Evolutionary conservation across 1,284 basidiomycete species (phyloP).

Genomic region (Leccinum subspadiceum): DNA sequence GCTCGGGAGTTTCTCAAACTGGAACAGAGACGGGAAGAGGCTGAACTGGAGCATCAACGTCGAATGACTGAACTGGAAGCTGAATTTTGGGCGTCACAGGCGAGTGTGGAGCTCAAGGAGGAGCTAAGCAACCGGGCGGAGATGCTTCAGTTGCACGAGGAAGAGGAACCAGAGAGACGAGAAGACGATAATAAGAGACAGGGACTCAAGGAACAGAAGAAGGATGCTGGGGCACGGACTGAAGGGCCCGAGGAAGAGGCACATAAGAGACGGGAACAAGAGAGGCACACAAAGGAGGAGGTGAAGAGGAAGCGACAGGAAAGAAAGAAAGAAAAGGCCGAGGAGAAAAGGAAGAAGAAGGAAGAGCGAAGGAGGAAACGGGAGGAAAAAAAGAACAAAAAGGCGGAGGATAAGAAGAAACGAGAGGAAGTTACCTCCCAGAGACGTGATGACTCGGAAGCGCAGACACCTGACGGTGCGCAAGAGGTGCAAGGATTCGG

Average conservation of each 20-base stretch:
- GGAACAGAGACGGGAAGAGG: background rate
- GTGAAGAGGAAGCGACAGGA: background rate
- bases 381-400: background rate
- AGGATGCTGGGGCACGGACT: background rate
- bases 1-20: background rate
- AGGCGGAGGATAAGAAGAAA: background rate
- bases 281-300: background rate
- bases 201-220: background rate
- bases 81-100: background rate
- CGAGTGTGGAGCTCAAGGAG: background rate
- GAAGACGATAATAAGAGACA: background rate
- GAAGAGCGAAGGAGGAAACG: background rate
- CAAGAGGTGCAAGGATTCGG: too few species aligned
- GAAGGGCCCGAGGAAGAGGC: background rate
- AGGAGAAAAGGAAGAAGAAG: background rate
- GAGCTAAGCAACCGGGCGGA: background rate
- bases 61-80: slow-evolving; percentile 1
- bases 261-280: background rate
- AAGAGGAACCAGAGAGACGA: background rate
- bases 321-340: background rate
- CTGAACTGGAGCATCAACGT: background rate
- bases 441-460: background rate
- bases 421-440: background rate
- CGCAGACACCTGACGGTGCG: background rate
- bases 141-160: background rate